Conservation (phyloP, 1,284 basidiomycete genomes). For the Ceratobasidium sp. region DNA sequence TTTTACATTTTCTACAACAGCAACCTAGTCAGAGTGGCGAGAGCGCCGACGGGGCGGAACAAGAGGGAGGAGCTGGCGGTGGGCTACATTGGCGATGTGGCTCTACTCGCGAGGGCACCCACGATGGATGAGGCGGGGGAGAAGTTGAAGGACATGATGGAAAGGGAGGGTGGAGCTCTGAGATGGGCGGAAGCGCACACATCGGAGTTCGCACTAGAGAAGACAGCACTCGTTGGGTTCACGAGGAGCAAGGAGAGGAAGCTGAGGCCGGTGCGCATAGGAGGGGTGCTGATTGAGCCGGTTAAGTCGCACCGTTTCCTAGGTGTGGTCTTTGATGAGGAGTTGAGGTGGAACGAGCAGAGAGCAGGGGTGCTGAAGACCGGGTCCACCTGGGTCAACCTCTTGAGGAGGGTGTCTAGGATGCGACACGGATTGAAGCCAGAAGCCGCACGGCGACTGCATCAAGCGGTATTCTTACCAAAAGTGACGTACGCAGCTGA, state of each 20-base stretch:
- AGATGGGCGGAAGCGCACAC: slow-evolving; percentile 1
- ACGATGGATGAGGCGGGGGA: slow-evolving; percentile 6
- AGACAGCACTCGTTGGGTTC: slow-evolving; percentile 12
- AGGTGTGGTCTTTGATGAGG: slow-evolving; percentile 39
- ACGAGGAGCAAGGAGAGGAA: not conserved
- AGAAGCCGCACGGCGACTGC: not conserved
- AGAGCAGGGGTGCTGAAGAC: slow-evolving; percentile 1
- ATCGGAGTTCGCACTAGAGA: slow-evolving; percentile 2
- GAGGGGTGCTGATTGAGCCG: not conserved
- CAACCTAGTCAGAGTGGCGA: not conserved
- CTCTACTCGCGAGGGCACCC: slow-evolving; percentile 1
- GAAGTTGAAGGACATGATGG: slow-evolving; percentile 17
- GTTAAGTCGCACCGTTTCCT: slow-evolving; percentile 17
- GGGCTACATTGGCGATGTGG: slow-evolving; percentile 39
- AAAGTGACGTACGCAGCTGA: slow-evolving; percentile 26
- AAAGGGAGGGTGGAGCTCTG: not conserved
- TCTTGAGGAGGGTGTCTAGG: slow-evolving; percentile 1
- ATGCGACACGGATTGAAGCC: slow-evolving; percentile 1
- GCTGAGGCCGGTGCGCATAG: not conserved
- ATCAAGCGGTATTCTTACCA: not conserved
- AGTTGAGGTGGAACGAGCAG: slow-evolving; percentile 38
- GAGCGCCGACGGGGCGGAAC: not conserved
- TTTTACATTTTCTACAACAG: slow-evolving; percentile 23
- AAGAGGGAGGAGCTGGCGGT: not conserved
- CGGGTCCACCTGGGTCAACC: not conserved